Base-by-base conservation (phyloP, 257 asterid species). In the Nicotiana obtusifolia region DNA sequence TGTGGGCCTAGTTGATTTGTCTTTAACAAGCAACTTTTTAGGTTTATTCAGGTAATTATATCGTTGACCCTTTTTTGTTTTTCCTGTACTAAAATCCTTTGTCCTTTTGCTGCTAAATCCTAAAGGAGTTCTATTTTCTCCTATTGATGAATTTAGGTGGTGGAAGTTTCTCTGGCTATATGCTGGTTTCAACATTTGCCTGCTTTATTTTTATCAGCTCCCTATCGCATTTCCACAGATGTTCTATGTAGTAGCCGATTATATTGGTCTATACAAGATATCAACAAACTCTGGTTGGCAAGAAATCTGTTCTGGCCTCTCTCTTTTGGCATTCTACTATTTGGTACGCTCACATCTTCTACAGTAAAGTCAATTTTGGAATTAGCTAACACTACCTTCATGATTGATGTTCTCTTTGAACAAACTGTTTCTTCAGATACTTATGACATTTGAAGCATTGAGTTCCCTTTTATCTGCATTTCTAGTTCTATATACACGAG, bases 111-210 rank as follows among this genome's bases (percentile, higher is more conserved):
- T 80, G 81, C 84, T 83, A 76, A 84, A 81, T 33, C 79, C 86
- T 86, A 79, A 79, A 77, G 83, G 82, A 69, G 87, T 84, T 84
- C n/a, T 83, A 82, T 88, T 83, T 86, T 82, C 84, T 86, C 15
- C 81, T 80, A 80, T 86, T 88, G 87, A 90, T 75, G 26, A 47
- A 24, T 75, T 49, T 49, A 96, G 99, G 99, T 92, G 97, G 91
- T 94, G 99, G 99, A 96, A 89, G 92, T 93, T 90, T 82, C 95
- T 96, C 49, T 92, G 97, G 97, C 82, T 91, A 56, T 96, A 96
- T 80, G 91, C 97, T 86, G 95, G 93, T 86, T 85, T 91, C 86
- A 86, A 64, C 88, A 90, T 96, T 87, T 89, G 93, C 91, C 84
- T 94, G 78, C 92, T 94, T 60, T 96, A 94, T 83, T 81, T 86